Percentiles rank a stretch among this genome's conserved stretches.
These are phyloP conservation scores for Scedosporium apiospermum DNA, from an alignment of 2,329 filamentous ascomycete genomes.

Conservation along the genomic window DNA sequence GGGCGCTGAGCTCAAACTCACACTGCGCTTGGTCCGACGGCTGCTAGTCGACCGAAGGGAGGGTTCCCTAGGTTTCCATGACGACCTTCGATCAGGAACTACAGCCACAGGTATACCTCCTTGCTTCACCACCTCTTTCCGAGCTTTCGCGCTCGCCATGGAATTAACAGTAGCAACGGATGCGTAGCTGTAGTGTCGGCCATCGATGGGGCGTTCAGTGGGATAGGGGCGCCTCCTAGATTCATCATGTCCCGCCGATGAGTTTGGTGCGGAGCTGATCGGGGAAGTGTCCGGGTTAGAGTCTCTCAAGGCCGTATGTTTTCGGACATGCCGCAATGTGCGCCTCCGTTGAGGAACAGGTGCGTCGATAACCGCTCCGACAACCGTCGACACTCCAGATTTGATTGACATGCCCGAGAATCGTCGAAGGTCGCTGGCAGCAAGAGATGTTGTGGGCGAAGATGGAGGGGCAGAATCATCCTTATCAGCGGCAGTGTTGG, in stretches of 20 bases:
- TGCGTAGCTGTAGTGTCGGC: conserved; percentile 35
- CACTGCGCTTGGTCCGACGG: conserved; percentile 41
- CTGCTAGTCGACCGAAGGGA: conserved; percentile 55
- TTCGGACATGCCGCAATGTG: conserved; percentile 53
- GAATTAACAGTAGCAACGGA: conserved; percentile 41
- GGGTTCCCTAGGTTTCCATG: conserved; percentile 40
- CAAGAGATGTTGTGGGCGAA: conserved; percentile 23
- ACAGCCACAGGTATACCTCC: conserved; percentile 55
- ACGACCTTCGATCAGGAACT: conserved; percentile 49
- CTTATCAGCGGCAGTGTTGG: not conserved
- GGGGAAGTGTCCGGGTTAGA: conserved; percentile 30
- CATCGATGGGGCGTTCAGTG: conserved; percentile 17
- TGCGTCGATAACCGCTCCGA: conserved; percentile 48
- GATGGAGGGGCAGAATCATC: not conserved
- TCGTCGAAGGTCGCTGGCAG: conserved; percentile 35
- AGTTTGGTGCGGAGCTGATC: conserved; percentile 32
- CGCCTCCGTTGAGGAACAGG: conserved; percentile 33
- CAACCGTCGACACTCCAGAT: conserved; percentile 45
- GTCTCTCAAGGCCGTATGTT: conserved; percentile 41
- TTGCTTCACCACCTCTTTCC: conserved; percentile 49
- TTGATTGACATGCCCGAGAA: conserved; percentile 45
- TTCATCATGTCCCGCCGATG: conserved; percentile 12
- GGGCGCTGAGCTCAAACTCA: conserved; percentile 38
- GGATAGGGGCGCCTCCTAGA: conserved; percentile 18
- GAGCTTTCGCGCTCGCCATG: conserved; percentile 41